These are phyloP conservation scores for Colletotrichum agaves DNA, from an alignment of 2,329 filamentous ascomycete species.

Conservation along the genomic window DNA sequence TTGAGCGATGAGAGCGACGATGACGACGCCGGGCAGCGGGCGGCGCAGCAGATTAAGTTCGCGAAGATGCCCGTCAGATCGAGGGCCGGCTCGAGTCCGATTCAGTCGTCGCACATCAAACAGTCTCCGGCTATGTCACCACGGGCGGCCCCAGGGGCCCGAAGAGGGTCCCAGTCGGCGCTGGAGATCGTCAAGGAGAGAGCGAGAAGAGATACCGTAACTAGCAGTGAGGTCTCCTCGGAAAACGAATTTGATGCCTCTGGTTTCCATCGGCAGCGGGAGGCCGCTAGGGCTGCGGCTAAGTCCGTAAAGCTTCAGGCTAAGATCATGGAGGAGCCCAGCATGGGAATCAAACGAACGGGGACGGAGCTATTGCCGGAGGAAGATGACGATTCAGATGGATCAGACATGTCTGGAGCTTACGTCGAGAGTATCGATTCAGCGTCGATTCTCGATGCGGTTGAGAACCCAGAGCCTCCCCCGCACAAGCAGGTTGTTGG, in stretches of 20 bases:
- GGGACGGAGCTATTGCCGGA: conserved; percentile 65
- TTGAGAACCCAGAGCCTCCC: conserved; percentile 66
- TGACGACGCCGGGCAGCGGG: conserved; percentile 72
- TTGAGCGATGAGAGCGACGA: conserved; percentile 87
- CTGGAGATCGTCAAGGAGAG: conserved; percentile 77
- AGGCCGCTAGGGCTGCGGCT: conserved; percentile 68
- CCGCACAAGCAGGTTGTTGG: conserved; percentile 69
- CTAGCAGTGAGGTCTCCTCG: conserved; percentile 84
- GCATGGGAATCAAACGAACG: conserved; percentile 54
- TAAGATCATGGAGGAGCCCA: conserved; percentile 62
- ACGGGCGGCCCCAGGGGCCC: conserved; percentile 55
- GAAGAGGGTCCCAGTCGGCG: conserved; percentile 77
- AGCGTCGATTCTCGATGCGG: conserved; percentile 74
- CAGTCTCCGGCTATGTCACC: conserved; percentile 63
- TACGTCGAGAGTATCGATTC: conserved; percentile 77
- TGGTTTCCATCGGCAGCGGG: conserved; percentile 71
- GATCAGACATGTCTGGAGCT: conserved; percentile 71
- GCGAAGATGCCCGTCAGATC: conserved; percentile 92
- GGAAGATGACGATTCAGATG: conserved; percentile 70
- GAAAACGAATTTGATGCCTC: conserved; percentile 81
- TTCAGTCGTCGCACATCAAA: conserved; percentile 72
- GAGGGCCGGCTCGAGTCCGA: conserved; percentile 88
- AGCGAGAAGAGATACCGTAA: conserved; percentile 78
- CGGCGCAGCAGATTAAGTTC: conserved; percentile 93
- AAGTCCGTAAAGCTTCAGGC: conserved; percentile 63